phyloP scores from a whole-genome alignment of 768 basidiomycete genomes.

The Collybia nuda region DNA sequence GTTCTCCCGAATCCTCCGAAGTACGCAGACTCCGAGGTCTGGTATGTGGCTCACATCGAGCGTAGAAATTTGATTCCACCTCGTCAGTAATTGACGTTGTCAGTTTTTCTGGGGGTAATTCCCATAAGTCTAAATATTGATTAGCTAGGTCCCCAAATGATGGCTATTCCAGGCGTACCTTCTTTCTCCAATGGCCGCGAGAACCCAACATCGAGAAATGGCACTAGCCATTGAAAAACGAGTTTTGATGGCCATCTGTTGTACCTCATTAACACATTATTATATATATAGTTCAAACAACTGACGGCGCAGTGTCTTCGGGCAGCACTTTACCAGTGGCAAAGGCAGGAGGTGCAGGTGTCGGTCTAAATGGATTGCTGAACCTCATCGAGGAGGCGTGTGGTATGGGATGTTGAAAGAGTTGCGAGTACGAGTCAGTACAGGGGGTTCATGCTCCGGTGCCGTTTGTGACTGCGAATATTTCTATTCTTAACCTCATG shows the following conservation, averaged over 20 bases:
- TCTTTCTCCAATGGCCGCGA: slow-evolving; percentile 49
- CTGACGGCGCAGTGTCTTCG: slow-evolving; percentile 16
- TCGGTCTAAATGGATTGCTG: slow-evolving; percentile 15
- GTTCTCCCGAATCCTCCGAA: neutral
- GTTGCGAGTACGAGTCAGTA: too few relatives aligned
- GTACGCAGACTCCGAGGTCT: slow-evolving; percentile 23
- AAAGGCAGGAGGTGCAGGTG: slow-evolving; percentile 19
- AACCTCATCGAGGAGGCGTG: neutral
- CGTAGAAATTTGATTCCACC: slow-evolving; percentile 42
- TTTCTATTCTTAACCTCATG: too few relatives aligned
- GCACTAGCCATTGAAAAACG: slow-evolving; percentile 45
- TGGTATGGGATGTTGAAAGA: too few relatives aligned
- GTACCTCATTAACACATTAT: neutral
- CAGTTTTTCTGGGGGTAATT: slow-evolving; percentile 32
- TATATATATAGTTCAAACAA: neutral
- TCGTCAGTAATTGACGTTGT: slow-evolving; percentile 33
- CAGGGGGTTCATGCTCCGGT: too few relatives aligned
- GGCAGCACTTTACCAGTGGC: slow-evolving; percentile 16
- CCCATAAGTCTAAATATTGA: slow-evolving; percentile 41
- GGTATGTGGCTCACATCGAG: slow-evolving; percentile 38
- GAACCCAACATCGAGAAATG: slow-evolving; percentile 48
- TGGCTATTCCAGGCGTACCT: slow-evolving; percentile 26
- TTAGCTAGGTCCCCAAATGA: neutral
- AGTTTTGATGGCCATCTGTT: slow-evolving; percentile 34
- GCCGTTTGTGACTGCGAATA: too few relatives aligned